Base-by-base conservation (phyloP, 345 rosid genomes). In the Lepidium africanum region DNA sequence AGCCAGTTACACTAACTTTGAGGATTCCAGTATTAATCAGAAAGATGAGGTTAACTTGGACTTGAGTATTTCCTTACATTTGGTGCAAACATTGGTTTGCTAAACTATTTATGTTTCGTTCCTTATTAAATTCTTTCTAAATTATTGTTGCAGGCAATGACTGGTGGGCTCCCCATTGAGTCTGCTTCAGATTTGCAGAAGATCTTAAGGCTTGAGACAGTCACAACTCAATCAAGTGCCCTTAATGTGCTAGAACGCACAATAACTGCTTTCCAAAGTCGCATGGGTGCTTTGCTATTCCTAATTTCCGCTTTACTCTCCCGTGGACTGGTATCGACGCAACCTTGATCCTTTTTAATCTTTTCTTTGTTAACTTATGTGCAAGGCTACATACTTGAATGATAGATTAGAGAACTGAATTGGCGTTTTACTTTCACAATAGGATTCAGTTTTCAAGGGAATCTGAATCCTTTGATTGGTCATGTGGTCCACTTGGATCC, bases 291-390 rank as follows among this genome's bases (percentile, higher is more conserved):
- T 15, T 69, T 91, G 78, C 83, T 91, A 13, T 91, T 95, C 82
- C 96, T 95, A 57, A 83, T 95, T 73, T 95, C 99, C 45, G 96
- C 97, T 13, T 79, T 95, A 61, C 90, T 95, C 53, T 91, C 99
- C 70, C 88, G 94, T 65, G 97, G 93, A 89, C 80, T 95, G 96
- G 99, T 94, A 89, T 71, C 21, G 38, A 48, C 21, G 2, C 53
- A 30, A 13, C 32, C 64, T 61, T 60, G 37, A 46, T 68, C 46
- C 55, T 56, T 63, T 7, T 40, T 45, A 10, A 12, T 47, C 12
- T 35, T 35, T 43, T 52, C 3, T 64, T 40, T 64, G 10, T 14
- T 25, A 6, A 16, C 35, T 39, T 64, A 35, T 54, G 25, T 53
- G 19, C 14, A 11, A 19, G 7, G 27, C 17, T 14, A 2, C 36